Evolutionary conservation across 345 rosid species (phyloP).

Genomic region (Eucalyptus camaldulensis): DNA sequence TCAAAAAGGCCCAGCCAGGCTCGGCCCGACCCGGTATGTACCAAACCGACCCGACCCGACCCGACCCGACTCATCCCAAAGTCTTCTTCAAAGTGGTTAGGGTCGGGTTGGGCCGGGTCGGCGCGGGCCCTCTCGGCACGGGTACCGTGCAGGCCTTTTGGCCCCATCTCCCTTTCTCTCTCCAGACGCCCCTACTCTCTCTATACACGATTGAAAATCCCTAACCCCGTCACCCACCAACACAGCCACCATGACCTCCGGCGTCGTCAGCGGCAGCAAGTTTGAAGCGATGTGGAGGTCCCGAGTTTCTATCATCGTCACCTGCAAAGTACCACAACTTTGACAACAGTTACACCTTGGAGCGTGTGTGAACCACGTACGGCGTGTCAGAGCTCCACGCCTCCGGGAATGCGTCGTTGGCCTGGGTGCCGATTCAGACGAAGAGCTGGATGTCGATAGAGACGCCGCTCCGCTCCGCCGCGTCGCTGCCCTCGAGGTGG

Average conservation of each 20-base stretch:
- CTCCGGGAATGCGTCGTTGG: conserved; percentile 90
- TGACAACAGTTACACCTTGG: conserved; percentile 88
- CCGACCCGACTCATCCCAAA: no score
- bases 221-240: no score
- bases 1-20: no score
- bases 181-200: no score
- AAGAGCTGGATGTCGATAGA: conserved; percentile 85
- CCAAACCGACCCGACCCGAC: no score
- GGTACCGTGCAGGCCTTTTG: no score
- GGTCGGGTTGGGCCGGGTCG: no score
- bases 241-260: conserved; percentile 44
- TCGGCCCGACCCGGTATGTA: no score
- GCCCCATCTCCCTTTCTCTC: no score
- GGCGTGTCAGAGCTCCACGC: conserved; percentile 88
- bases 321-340: conserved; percentile 90
- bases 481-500: conserved; percentile 46
- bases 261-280: conserved; percentile 76
- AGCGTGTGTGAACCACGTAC: conserved; percentile 71
- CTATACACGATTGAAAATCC: no score
- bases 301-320: conserved; percentile 75
- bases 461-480: conserved; percentile 22
- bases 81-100: no score
- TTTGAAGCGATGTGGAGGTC: conserved; percentile 66
- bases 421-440: conserved; percentile 91
- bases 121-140: no score